Base-by-base conservation (phyloP, 805 yeast genomes). In the Komagataella pastoris region DNA sequence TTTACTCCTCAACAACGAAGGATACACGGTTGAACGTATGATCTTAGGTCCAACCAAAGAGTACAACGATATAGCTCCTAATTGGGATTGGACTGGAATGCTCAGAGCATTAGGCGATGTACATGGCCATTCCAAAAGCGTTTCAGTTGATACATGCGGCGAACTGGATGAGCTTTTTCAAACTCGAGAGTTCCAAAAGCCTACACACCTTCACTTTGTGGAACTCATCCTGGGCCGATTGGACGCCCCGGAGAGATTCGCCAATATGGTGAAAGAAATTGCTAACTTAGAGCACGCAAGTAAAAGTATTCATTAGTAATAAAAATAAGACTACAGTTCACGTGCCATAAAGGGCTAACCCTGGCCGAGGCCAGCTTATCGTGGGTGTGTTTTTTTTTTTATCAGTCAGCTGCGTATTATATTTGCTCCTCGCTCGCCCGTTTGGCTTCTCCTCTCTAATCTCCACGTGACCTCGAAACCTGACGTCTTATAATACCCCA, bases 21-120 rank as follows among this genome's bases (percentile, higher is more conserved):
- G 97, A 1, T 90, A 90, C 69, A 84, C 96, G 0, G 88, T 90
- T 49, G 97, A 90, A 70, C 78, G 97, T 63, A 78, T 83, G 21
- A 86, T 90, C 58, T 77, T 81, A 61, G 97, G 97, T 3, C 84
- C 88, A 24, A 69, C 76, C 24, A 78, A 87, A 62, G 66, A 75
- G 1, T 90, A 89, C 65, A 90, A 90, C 64, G 96, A 89, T 59
- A 83, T 90, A 54, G 79, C 83, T 63, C 83, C 84, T 46, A 65
- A 73, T 54, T 90, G 97, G 96, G 72, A 83, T 55, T 89, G 95
- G 95, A 74, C 83, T 2, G 68, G 78, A 53, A 67, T 87, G 43
- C 75, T 86, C 56, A 72, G 76, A 53, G 76, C 79, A 17, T 84
- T 90, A 60, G 89, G 88, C 12, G 83, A 70, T 55, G 50, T 53